Evolutionary conservation across 768 basidiomycete genomes (phyloP).

Genomic region (Megacollybia marginata): DNA sequence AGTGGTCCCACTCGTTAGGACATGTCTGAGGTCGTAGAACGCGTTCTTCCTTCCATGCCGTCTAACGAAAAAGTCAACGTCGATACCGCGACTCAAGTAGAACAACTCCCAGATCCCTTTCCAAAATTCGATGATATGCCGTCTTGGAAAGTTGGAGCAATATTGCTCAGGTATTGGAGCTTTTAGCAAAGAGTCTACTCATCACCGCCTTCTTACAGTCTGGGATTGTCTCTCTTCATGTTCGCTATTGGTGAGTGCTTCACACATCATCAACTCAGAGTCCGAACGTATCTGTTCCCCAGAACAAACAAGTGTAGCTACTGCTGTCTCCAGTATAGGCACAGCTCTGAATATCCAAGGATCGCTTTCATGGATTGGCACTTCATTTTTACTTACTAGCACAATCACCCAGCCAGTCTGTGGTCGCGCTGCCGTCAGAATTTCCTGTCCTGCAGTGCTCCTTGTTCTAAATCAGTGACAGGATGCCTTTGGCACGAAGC

Average conservation of each 20-base stretch:
- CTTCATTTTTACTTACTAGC: constrained; percentile 18
- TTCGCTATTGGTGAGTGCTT: constrained; percentile 3
- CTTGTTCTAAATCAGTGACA: constrained; percentile 1
- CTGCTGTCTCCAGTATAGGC: constrained; percentile 16
- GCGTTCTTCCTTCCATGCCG: too few relatives aligned
- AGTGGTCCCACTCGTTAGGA: too few relatives aligned
- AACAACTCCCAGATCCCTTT: background rate
- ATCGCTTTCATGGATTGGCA: constrained; percentile 18
- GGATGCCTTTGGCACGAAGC: constrained; percentile 17
- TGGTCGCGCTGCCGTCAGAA: constrained; percentile 16
- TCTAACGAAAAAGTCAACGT: too few relatives aligned
- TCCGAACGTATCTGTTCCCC: background rate
- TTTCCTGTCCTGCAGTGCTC: background rate
- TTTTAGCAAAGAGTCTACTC: too few relatives aligned
- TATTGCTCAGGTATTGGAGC: constrained; percentile 3
- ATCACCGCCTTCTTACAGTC: background rate
- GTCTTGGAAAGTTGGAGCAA: constrained; percentile 3
- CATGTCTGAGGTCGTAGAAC: too few relatives aligned
- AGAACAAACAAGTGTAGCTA: constrained; percentile 21
- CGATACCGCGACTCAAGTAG: too few relatives aligned
- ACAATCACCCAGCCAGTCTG: constrained; percentile 18
- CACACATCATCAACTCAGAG: background rate
- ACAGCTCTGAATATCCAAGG: constrained; percentile 15
- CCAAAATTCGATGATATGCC: constrained; percentile 8
- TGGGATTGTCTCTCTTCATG: constrained; percentile 5